Base-by-base conservation (phyloP, 192 early-diverging fungal genomes). In the Rhizophagus sp. region DNA sequence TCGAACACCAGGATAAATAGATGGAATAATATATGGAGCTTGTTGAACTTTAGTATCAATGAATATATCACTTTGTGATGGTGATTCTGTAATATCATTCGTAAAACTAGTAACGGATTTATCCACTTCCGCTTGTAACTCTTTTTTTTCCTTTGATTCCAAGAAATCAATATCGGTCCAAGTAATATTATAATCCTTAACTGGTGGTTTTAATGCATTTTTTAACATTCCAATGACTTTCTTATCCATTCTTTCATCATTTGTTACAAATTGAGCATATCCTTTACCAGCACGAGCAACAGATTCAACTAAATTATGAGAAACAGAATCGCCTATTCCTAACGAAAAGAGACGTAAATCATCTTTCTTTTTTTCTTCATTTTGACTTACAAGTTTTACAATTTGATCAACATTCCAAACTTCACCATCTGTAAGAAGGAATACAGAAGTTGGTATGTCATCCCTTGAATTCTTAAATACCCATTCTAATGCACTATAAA, bases 141-240 rank as follows among this genome's bases (percentile, higher is more conserved):
- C 36, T 36, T 36, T 36, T 2, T 36, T 36, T 36, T 36, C 36
- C 36, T 3, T 36, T 36, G 6, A 5, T 5, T 36, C 5, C 36
- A 3, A 36, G 1, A 36, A 2, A 36, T 36, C 36, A 36, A 41
- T 6, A 41, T 41, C 7, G 8, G 39, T 50, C 77, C 77, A 78
- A 52, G 17, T 69, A 24, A 90, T 74, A 72, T 88, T 87, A 68
- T 83, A 89, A 75, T 90, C 82, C 4, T 62, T 66, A 24, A 90
- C 68, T 2, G 82, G 82, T 62, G 85, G 82, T 57, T 82, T 73
- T 30, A 90, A 50, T 2, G 85, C 80, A 70, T 82, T 83, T 57
- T 90, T 90, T 39, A 90, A 73, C 87, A 90, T 88, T 52, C 82
- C 82, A 27, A 90, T 77, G 30, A 90, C 75, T 68, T 90, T 90